Evolutionary conservation across 768 basidiomycete genomes (phyloP).

Genomic region (Dendrothele bispora): DNA sequence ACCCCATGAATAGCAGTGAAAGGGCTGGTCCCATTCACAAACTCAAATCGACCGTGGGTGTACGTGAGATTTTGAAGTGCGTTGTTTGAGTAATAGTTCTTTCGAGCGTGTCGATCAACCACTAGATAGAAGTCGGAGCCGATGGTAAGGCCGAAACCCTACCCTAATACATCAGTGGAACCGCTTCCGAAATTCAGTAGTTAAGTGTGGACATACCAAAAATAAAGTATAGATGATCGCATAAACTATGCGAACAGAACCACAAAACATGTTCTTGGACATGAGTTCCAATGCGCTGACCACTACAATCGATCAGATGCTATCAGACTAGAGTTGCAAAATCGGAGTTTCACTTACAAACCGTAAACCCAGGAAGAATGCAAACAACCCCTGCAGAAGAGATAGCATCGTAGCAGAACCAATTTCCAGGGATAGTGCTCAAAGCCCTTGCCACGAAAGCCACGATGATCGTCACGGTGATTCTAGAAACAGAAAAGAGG

Average conservation of each 20-base stretch:
- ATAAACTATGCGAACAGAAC: constrained; percentile 81
- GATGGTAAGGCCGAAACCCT: constrained; percentile 85
- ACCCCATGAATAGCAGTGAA: constrained; percentile 38
- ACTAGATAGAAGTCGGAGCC: constrained; percentile 81
- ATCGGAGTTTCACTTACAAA: constrained; percentile 50
- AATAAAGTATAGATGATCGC: constrained; percentile 86
- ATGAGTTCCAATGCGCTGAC: constrained; percentile 79
- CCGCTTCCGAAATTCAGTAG: not conserved
- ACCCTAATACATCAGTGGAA: not conserved
- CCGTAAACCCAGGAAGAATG: constrained; percentile 85
- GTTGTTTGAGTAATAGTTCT: constrained; percentile 48
- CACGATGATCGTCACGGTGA: constrained; percentile 81
- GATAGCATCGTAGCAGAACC: constrained; percentile 90
- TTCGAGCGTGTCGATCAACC: constrained; percentile 58
- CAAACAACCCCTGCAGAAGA: constrained; percentile 90
- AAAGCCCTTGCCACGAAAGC: constrained; percentile 80
- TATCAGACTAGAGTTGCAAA: not conserved
- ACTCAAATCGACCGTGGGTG: constrained; percentile 54
- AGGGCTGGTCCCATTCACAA: constrained; percentile 45
- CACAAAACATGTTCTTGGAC: constrained; percentile 78
- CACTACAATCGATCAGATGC: constrained; percentile 40
- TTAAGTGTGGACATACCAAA: constrained; percentile 43
- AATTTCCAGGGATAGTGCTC: constrained; percentile 68
- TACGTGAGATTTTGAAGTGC: constrained; percentile 38
- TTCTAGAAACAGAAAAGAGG: constrained; percentile 41